A percentile compares a stretch with the other conserved stretches of the same genome.
phyloP scores from a whole-genome alignment of 495 filamentous ascomycete species.

The Talaromyces adpressus region DNA sequence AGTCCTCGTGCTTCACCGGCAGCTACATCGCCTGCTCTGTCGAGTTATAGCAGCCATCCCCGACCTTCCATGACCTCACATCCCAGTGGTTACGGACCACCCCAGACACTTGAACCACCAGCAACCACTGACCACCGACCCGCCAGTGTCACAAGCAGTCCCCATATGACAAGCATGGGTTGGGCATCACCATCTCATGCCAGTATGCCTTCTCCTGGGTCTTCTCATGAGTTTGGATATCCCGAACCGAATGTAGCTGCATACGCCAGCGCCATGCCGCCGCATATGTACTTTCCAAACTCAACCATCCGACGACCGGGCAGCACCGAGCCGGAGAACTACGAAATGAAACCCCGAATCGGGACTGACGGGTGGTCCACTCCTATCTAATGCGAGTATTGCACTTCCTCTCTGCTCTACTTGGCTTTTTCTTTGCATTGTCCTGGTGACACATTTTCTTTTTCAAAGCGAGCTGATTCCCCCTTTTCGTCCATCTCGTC shows the following conservation, averaged over 20 bases:
- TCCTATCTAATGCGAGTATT: conserved; percentile 16
- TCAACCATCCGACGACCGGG: conserved; percentile 59
- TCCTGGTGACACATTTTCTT: conserved; percentile 1
- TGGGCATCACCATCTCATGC: conserved; percentile 69
- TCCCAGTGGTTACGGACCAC: conserved; percentile 71
- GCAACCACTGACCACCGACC: conserved; percentile 65
- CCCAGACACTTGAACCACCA: conserved; percentile 82
- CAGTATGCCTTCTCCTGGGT: conserved; percentile 58
- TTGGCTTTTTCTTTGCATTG: neutral
- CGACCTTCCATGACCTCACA: conserved; percentile 73
- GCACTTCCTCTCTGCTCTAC: neutral
- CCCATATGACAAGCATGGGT: conserved; percentile 63
- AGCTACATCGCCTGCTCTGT: conserved; percentile 52
- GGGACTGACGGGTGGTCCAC: conserved; percentile 36
- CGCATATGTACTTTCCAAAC: conserved; percentile 58
- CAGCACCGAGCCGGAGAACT: conserved; percentile 64
- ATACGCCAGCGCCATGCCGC: conserved; percentile 49
- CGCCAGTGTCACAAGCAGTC: conserved; percentile 61
- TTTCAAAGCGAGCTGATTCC: conserved; percentile 6
- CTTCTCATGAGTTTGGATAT: conserved; percentile 59
- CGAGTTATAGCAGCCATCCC: conserved; percentile 49
- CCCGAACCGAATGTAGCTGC: conserved; percentile 57
- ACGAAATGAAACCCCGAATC: conserved; percentile 52
- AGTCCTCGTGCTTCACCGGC: conserved; percentile 65
- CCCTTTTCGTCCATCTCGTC: neutral